A percentile compares a stretch with the other conserved stretches of the same genome.
These are phyloP conservation scores for Neodidymelliopsis sp. DNA, from an alignment of 2,329 filamentous ascomycete genomes.

Conservation along the genomic window DNA sequence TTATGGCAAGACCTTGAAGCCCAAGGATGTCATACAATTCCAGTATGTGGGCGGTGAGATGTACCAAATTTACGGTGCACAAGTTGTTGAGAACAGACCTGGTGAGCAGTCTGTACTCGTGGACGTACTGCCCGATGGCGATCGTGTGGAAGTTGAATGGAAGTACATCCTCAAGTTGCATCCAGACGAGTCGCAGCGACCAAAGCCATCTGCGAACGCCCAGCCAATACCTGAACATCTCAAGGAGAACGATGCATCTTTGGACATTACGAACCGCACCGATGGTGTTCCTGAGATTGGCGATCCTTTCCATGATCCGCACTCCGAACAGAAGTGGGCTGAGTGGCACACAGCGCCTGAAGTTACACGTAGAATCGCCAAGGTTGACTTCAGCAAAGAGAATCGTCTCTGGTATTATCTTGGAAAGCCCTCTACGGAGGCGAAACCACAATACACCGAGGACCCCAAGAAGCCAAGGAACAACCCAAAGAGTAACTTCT, in stretches of 20 bases:
- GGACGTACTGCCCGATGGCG: conserved; percentile 84
- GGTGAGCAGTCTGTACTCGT: conserved; percentile 80
- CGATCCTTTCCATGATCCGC: conserved; percentile 56
- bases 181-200: conserved; percentile 72
- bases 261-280: conserved; percentile 56
- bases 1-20: conserved; percentile 71
- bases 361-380: conserved; percentile 63
- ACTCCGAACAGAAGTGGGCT: conserved; percentile 56
- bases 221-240: conserved; percentile 70
- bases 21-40: conserved; percentile 83
- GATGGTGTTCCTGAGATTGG: conserved; percentile 59
- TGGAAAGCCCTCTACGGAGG: conserved; percentile 84
- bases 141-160: conserved; percentile 80
- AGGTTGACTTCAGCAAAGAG: conserved; percentile 74
- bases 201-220: conserved; percentile 77
- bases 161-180: conserved; percentile 82
- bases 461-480: conserved; percentile 68
- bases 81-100: conserved; percentile 81
- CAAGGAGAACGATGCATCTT: conserved; percentile 55
- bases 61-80: conserved; percentile 88
- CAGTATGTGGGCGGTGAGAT: conserved; percentile 79
- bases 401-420: conserved; percentile 90
- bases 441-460: conserved; percentile 89
- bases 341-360: conserved; percentile 72
- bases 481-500: conserved; percentile 74